phyloP scores from a whole-genome alignment of 768 basidiomycete genomes.

The Mycena filopes region DNA sequence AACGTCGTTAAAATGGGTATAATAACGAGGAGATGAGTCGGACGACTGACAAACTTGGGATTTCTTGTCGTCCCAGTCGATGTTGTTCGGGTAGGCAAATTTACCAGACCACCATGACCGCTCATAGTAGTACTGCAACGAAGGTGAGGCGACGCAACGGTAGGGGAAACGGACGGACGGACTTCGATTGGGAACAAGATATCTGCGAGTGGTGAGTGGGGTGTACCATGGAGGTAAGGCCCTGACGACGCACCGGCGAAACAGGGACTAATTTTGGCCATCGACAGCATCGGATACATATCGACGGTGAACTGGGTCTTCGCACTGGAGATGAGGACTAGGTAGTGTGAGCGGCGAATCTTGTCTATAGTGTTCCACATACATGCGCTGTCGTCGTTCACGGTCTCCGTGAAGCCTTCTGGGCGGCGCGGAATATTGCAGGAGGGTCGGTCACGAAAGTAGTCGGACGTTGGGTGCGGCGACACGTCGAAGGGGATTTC shows the following conservation, averaged over 20 bases:
- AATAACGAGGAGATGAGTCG: no score
- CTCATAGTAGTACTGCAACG: conserved; percentile 12
- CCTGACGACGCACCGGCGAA: no score
- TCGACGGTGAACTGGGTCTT: conserved; percentile 20
- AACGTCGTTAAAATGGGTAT: neutral
- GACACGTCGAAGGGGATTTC: conserved; percentile 3
- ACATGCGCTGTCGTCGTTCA: conserved; percentile 21
- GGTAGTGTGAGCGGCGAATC: neutral
- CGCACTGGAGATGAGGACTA: conserved; percentile 13
- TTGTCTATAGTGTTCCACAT: neutral
- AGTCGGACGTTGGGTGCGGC: conserved; percentile 14
- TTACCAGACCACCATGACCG: conserved; percentile 11
- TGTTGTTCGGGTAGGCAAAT: conserved; percentile 14
- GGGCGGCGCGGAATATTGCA: neutral
- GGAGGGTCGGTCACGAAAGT: neutral
- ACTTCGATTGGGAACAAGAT: conserved; percentile 23
- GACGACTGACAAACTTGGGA: conserved; percentile 9
- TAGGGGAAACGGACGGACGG: neutral
- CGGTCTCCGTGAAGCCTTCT: conserved; percentile 5
- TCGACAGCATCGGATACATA: conserved; percentile 17
- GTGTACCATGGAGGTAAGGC: no score
- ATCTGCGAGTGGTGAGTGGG: no score
- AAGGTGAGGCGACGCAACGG: neutral
- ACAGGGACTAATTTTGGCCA: conserved; percentile 16
- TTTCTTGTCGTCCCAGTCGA: conserved; percentile 9